Conservation (phyloP, 768 basidiomycete species). For the Antrodiella citrinella region DNA sequence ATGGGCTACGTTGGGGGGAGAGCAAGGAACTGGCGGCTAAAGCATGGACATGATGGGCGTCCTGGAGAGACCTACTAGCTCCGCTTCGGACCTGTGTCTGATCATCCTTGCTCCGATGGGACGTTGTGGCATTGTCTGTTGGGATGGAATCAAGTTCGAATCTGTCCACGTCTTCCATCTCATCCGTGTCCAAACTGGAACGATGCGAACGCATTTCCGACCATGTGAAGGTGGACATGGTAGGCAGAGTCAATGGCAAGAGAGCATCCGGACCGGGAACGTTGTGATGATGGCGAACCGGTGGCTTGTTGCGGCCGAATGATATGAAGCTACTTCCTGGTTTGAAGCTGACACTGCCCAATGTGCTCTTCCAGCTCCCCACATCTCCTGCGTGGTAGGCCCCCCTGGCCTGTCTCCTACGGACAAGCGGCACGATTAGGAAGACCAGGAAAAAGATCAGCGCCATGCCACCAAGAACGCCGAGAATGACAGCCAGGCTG, state of each 20-base stretch:
- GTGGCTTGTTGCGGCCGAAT: slow-evolving; percentile 1
- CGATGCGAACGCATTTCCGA: slow-evolving; percentile 17
- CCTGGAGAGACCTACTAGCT: not conserved
- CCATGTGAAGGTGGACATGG: slow-evolving; percentile 21
- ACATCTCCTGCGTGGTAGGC: not conserved
- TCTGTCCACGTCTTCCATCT: slow-evolving; percentile 8
- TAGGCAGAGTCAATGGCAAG: slow-evolving; percentile 15
- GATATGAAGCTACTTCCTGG: not conserved
- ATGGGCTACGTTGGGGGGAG: slow-evolving; percentile 15
- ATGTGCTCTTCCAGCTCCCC: not conserved
- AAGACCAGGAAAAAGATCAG: slow-evolving; percentile 12
- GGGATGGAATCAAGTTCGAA: slow-evolving; percentile 9
- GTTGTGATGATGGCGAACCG: slow-evolving; percentile 7
- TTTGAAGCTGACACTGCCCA: slow-evolving; percentile 1
- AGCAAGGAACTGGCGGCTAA: slow-evolving; percentile 8
- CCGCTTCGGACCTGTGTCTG: not conserved
- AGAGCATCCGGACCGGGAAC: slow-evolving; percentile 17
- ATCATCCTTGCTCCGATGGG: slow-evolving; percentile 11
- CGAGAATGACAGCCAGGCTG: slow-evolving; percentile 13
- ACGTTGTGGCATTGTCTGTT: slow-evolving; percentile 16
- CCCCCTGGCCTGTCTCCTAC: slow-evolving; percentile 2
- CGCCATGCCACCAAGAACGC: slow-evolving; percentile 15
- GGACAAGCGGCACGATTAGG: slow-evolving; percentile 13
- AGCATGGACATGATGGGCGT: not conserved
- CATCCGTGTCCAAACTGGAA: slow-evolving; percentile 11